Conservation (phyloP, 352 stramenopile species). For the Pythium pyrilobum region DNA sequence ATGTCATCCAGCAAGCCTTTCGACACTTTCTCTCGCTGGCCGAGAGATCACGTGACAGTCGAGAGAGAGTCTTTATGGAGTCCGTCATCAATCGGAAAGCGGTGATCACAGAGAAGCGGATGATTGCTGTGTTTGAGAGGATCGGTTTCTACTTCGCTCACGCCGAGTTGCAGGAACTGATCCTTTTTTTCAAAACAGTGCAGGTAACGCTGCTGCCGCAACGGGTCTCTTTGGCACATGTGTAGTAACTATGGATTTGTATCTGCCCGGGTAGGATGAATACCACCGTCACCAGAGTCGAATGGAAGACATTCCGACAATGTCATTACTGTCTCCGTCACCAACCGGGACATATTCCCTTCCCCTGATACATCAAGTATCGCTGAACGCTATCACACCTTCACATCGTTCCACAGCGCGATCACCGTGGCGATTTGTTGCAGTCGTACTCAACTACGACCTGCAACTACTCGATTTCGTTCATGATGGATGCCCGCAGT, state of each 20-base stretch:
- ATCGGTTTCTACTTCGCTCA: constrained; percentile 54
- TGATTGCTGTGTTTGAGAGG: constrained; percentile 37
- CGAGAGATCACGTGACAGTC: constrained; percentile 31
- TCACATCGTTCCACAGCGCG: constrained; percentile 11
- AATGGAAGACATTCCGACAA: constrained; percentile 55
- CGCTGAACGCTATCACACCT: constrained; percentile 38
- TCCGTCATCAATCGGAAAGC: constrained; percentile 56
- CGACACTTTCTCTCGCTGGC: constrained; percentile 52
- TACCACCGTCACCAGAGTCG: constrained; percentile 40
- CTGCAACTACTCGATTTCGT: constrained; percentile 61
- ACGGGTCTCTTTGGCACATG: background rate
- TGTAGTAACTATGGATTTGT: background rate
- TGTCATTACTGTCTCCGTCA: constrained; percentile 47
- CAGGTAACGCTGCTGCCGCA: constrained; percentile 38
- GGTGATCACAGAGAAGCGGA: constrained; percentile 58
- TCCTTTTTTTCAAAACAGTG: constrained; percentile 40
- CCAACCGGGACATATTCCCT: constrained; percentile 36
- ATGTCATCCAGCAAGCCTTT: constrained; percentile 51
- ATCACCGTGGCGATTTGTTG: constrained; percentile 49
- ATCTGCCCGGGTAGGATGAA: constrained; percentile 25
- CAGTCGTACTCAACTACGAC: constrained; percentile 51
- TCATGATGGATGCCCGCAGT: constrained; percentile 38
- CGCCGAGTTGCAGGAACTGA: constrained; percentile 40
- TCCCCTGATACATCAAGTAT: constrained; percentile 36
- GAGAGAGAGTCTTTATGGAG: constrained; percentile 50